These are phyloP conservation scores for Debaryomyces robertsiae DNA, from an alignment of 1,139 yeast species.

Conservation along the genomic window DNA sequence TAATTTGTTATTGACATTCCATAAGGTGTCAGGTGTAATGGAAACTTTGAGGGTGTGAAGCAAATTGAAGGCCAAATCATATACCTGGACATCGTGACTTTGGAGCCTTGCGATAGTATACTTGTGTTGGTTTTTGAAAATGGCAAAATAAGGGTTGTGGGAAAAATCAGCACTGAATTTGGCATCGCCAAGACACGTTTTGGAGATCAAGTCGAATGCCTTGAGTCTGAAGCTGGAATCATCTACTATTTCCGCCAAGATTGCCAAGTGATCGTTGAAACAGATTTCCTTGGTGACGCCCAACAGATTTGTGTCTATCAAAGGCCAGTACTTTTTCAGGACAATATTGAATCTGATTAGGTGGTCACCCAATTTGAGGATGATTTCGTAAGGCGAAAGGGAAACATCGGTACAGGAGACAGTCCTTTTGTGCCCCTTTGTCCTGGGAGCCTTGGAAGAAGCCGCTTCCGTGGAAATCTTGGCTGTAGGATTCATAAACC, in stretches of 20 bases:
- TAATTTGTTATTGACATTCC: not conserved
- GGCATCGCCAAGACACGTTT: not conserved
- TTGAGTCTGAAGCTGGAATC: conserved; percentile 1
- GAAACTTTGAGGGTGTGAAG: conserved; percentile 3
- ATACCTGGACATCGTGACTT: conserved; percentile 3
- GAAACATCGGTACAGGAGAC: conserved; percentile 12
- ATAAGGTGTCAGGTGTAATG: conserved; percentile 4
- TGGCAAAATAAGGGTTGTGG: not conserved
- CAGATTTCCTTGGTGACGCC: conserved; percentile 1
- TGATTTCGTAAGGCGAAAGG: conserved; percentile 16
- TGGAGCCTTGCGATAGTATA: conserved; percentile 3
- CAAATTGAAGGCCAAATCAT: conserved; percentile 2
- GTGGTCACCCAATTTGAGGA: conserved; percentile 17
- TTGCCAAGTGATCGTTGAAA: conserved; percentile 5
- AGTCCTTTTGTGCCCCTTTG: conserved; percentile 4
- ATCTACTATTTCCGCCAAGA: conserved; percentile 1
- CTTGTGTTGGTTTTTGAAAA: conserved; percentile 1
- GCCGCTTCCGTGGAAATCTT: conserved; percentile 5
- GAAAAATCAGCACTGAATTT: not conserved
- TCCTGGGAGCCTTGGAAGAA: conserved; percentile 10
- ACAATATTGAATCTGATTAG: conserved; percentile 18
- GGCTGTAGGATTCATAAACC: conserved; percentile 18
- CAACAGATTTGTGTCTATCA: not conserved
- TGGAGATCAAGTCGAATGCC: not conserved
- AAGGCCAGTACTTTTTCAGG: conserved; percentile 13